Evolutionary conservation across 495 filamentous ascomycete species (phyloP).

Genomic region (Neurospora terricola): DNA sequence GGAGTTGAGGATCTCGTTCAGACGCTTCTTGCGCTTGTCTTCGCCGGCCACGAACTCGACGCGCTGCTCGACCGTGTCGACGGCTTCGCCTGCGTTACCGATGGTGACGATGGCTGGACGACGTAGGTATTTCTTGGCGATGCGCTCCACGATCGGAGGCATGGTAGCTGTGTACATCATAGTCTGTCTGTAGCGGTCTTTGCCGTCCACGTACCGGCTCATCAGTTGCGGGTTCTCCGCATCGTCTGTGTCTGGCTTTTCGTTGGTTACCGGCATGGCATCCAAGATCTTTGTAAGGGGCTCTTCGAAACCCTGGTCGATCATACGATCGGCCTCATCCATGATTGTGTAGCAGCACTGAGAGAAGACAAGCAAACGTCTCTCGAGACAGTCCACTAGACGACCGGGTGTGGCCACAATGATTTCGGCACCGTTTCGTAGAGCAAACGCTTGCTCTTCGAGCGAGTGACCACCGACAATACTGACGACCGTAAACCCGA

Average conservation of each 20-base stretch:
- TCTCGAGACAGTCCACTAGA: constrained; percentile 93
- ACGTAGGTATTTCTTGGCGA: constrained; percentile 90
- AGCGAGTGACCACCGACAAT: constrained; percentile 95
- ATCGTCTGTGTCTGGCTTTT: constrained; percentile 93
- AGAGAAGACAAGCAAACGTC: constrained; percentile 78
- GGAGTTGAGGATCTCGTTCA: constrained; percentile 79
- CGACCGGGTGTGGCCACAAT: constrained; percentile 97
- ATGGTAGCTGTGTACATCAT: constrained; percentile 99
- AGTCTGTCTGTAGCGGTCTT: constrained; percentile 88
- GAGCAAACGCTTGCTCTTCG: constrained; percentile 86
- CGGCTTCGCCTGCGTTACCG: constrained; percentile 91
- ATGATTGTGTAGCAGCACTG: constrained; percentile 97
- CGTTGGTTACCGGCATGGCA: constrained; percentile 87
- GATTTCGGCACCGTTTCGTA: constrained; percentile 95
- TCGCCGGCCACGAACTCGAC: constrained; percentile 88
- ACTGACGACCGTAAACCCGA: constrained; percentile 92
- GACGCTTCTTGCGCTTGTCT: constrained; percentile 94
- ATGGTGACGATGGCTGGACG: constrained; percentile 92
- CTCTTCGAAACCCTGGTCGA: constrained; percentile 96
- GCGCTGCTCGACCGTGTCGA: constrained; percentile 95
- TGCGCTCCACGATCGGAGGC: constrained; percentile 87
- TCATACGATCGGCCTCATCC: constrained; percentile 99
- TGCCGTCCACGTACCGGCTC: constrained; percentile 70
- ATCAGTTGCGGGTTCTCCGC: constrained; percentile 81
- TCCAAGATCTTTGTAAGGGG: constrained; percentile 97